phyloP scores from a whole-genome alignment of 2,329 filamentous ascomycete genomes.

The Diaporthe vexans region DNA sequence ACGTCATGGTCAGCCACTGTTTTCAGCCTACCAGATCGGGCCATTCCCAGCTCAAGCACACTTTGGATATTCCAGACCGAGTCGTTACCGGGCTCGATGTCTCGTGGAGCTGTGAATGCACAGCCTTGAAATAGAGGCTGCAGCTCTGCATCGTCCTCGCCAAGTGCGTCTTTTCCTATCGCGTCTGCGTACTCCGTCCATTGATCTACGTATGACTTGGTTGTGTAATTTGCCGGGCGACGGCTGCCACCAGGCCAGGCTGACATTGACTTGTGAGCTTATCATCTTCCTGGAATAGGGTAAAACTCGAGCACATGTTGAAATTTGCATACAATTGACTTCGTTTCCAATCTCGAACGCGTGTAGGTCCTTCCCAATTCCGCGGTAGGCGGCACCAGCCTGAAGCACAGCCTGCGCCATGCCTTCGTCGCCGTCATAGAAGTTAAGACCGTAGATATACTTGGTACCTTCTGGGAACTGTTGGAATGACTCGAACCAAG shows the following conservation, averaged over 20 bases:
- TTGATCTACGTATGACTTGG: slow-evolving; percentile 27
- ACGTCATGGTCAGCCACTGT: slow-evolving; percentile 24
- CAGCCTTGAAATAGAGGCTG: slow-evolving; percentile 36
- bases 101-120: slow-evolving; percentile 30
- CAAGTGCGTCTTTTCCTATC: slow-evolving; percentile 2
- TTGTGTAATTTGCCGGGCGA: slow-evolving; percentile 24
- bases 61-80: slow-evolving; percentile 34
- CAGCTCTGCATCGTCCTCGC: background rate
- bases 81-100: background rate
- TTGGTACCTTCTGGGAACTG: slow-evolving; percentile 19
- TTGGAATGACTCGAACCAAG: slow-evolving; percentile 32
- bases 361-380: slow-evolving; percentile 28
- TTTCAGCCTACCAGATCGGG: slow-evolving; percentile 7
- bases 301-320: no score
- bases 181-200: slow-evolving; percentile 33
- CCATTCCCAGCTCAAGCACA: slow-evolving; percentile 12
- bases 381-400: slow-evolving; percentile 3
- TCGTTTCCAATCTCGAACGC: slow-evolving; percentile 34
- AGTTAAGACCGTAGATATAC: slow-evolving; percentile 32
- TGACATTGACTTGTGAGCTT: background rate
- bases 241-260: slow-evolving; percentile 30
- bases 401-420: slow-evolving; percentile 1
- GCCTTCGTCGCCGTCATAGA: slow-evolving; percentile 19
- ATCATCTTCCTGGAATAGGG: background rate
- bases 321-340: slow-evolving; percentile 14